phyloP scores from a whole-genome alignment of 2,329 filamentous ascomycete species.

The Penicillium aurantiogriseum region DNA sequence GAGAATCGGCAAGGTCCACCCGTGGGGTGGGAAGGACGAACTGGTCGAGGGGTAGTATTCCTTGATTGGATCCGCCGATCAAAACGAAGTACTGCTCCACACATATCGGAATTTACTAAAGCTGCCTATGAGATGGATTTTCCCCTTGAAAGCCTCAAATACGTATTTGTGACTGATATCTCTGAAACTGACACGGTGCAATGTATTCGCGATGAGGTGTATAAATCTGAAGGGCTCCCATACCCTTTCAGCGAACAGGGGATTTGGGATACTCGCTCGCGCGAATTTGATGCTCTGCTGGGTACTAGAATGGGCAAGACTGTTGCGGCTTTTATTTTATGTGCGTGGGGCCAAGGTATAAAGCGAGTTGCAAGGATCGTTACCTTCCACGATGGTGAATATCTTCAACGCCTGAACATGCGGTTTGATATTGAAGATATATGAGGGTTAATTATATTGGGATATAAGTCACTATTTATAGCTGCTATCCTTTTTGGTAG shows the following conservation, averaged over 20 bases:
- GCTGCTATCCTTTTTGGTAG: neutral
- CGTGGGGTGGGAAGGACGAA: conserved; percentile 3
- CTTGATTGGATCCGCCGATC: conserved; percentile 3
- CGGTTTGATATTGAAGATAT: conserved; percentile 6
- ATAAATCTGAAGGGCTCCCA: neutral
- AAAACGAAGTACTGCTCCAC: neutral
- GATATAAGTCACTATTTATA: neutral
- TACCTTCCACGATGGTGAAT: neutral
- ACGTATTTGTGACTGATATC: neutral
- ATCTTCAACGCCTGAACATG: neutral
- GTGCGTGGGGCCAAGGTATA: neutral
- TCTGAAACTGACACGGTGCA: neutral
- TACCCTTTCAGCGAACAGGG: neutral
- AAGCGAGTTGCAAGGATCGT: conserved; percentile 1
- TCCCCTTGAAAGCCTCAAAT: neutral
- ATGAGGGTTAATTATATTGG: neutral
- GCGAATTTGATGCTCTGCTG: neutral
- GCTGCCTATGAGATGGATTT: conserved; percentile 3
- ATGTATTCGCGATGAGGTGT: neutral
- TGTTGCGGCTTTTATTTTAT: neutral
- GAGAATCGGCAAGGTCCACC: neutral
- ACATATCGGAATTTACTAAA: conserved; percentile 5
- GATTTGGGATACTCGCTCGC: neutral
- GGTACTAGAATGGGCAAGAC: conserved; percentile 4
- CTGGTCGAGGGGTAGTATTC: conserved; percentile 2